phyloP scores from a whole-genome alignment of 1,139 yeast genomes.

The Scheffersomyces illinoinensis region DNA sequence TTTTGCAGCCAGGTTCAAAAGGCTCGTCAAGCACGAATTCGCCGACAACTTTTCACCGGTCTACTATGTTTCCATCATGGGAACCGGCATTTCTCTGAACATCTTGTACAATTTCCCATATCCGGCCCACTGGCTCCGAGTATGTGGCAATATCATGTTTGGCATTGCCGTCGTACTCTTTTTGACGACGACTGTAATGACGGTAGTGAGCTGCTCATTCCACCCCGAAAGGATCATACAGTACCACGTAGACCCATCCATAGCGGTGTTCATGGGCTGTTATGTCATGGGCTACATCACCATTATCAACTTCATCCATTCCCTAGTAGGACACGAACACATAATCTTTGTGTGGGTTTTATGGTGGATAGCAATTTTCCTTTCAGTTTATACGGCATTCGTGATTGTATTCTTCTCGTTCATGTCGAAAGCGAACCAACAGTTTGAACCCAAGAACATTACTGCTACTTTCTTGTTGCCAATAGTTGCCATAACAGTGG shows the following conservation, averaged over 20 bases:
- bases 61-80: constrained; percentile 81
- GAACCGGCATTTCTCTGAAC: constrained; percentile 70
- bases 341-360: constrained; percentile 49
- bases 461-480: constrained; percentile 61
- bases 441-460: constrained; percentile 25
- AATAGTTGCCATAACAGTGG: constrained; percentile 74
- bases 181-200: constrained; percentile 34
- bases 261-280: constrained; percentile 71
- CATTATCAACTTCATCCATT: constrained; percentile 54
- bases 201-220: constrained; percentile 36
- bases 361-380: constrained; percentile 66
- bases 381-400: constrained; percentile 60
- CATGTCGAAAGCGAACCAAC: constrained; percentile 28
- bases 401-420: constrained; percentile 48
- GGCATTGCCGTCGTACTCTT: constrained; percentile 55
- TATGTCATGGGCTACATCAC: constrained; percentile 77
- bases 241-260: constrained; percentile 45
- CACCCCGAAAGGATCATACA: constrained; percentile 33
- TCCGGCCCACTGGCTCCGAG: constrained; percentile 57
- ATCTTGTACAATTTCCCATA: constrained; percentile 68
- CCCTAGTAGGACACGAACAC: constrained; percentile 35
- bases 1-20: background rate
- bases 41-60: constrained; percentile 49
- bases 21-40: constrained; percentile 1
- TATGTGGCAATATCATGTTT: constrained; percentile 57